Evolutionary conservation across 2,329 filamentous ascomycete species (phyloP).

Genomic region (Aspergillus quadrilineatus): DNA sequence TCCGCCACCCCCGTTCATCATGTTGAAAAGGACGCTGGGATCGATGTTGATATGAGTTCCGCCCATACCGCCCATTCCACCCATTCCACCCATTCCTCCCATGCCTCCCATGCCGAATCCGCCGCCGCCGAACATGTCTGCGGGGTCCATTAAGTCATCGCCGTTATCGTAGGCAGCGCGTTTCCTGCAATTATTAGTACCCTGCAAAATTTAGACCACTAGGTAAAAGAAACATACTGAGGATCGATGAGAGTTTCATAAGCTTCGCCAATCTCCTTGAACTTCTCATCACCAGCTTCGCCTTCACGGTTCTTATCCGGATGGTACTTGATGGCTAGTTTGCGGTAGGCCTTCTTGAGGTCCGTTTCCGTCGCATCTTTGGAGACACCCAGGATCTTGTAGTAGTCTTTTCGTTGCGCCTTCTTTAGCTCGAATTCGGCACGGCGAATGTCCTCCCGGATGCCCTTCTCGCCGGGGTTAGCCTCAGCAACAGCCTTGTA

Average conservation of each 20-base stretch:
- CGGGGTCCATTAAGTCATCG: conserved; percentile 82
- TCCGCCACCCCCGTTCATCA: conserved; percentile 69
- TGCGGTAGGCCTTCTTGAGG: conserved; percentile 97
- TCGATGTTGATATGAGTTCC: conserved; percentile 58
- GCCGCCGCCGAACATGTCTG: conserved; percentile 75
- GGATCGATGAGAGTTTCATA: conserved; percentile 94
- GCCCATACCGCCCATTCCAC: conserved; percentile 55
- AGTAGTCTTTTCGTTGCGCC: conserved; percentile 95
- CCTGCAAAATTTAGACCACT: not conserved
- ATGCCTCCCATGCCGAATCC: conserved; percentile 47
- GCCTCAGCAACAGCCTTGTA: conserved; percentile 82
- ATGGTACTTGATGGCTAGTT: conserved; percentile 89
- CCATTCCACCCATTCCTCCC: conserved; percentile 53
- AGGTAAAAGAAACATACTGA: conserved; percentile 62
- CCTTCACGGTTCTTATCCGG: conserved; percentile 92
- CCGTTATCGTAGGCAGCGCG: conserved; percentile 88
- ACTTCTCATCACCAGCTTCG: conserved; percentile 79
- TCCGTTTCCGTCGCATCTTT: conserved; percentile 81
- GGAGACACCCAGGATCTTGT: conserved; percentile 87
- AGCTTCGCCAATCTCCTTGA: conserved; percentile 97
- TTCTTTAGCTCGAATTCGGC: conserved; percentile 97
- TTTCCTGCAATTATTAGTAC: conserved; percentile 58
- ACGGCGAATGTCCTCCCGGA: conserved; percentile 80
- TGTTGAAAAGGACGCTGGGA: conserved; percentile 76
- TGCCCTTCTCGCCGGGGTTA: conserved; percentile 75